These are phyloP conservation scores for Entonaema liquescens DNA, from an alignment of 495 filamentous ascomycete species.

Conservation along the genomic window DNA sequence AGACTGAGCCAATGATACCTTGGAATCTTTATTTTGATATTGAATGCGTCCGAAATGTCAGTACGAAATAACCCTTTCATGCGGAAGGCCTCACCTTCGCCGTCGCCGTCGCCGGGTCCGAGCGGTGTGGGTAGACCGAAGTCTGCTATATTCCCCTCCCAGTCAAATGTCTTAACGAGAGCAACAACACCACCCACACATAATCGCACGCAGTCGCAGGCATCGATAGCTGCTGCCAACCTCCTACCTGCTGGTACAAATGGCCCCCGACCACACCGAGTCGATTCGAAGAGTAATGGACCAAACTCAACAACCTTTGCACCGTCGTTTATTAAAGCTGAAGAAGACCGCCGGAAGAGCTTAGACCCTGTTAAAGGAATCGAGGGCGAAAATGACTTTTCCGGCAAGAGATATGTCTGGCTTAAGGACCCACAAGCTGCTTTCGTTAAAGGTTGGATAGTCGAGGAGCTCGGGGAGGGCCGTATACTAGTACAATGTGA, in stretches of 20 bases:
- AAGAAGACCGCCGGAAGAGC: constrained; percentile 71
- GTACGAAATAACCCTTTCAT: constrained; percentile 77
- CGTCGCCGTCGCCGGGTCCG: constrained; percentile 64
- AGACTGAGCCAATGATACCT: constrained; percentile 16
- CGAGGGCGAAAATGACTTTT: constrained; percentile 97
- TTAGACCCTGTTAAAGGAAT: constrained; percentile 77
- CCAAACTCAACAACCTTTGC: constrained; percentile 81
- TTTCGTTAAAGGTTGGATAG: constrained; percentile 90
- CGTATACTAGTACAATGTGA: constrained; percentile 88
- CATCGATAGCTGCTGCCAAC: constrained; percentile 40
- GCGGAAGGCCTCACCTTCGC: constrained; percentile 68
- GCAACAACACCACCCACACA: constrained; percentile 47
- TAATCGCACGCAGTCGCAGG: constrained; percentile 56
- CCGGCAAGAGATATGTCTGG: constrained; percentile 99
- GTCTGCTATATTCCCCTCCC: constrained; percentile 70
- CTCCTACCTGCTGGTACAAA: constrained; percentile 44
- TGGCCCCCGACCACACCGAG: constrained; percentile 60
- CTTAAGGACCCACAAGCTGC: constrained; percentile 83
- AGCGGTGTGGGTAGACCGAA: constrained; percentile 68
- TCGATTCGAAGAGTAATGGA: constrained; percentile 67
- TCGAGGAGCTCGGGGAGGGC: constrained; percentile 76
- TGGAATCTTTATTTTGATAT: constrained; percentile 45
- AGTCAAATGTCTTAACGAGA: constrained; percentile 56
- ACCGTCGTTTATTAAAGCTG: constrained; percentile 90
- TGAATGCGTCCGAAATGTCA: constrained; percentile 51